Base-by-base conservation (phyloP, 2,329 filamentous ascomycete species). In the Pseudocercospora vitis region DNA sequence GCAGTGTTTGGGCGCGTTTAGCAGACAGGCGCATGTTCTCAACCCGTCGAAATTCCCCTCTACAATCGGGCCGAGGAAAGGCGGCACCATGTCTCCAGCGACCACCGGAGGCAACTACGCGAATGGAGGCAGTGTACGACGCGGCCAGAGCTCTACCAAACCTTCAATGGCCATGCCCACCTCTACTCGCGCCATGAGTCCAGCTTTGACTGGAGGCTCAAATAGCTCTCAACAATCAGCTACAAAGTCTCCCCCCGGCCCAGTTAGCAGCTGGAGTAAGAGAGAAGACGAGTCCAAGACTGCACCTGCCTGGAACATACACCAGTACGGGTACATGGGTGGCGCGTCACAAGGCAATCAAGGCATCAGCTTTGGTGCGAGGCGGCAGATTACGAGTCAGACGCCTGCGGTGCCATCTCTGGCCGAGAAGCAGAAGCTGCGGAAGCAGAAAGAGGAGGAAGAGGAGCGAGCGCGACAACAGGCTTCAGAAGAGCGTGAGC, bases 261-360 rank as follows among this genome's bases (percentile, higher is more conserved):
- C 78, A n/a, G 83, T 92, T 57, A 96, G 88, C 68, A 95, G 85
- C 72, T 97, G 94, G 94, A 95, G 89, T 72, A 95, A 84, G 70
- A 89, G 82, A 71, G 81, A 82, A 51, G 89, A 96, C 63, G 88
- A 96, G 71, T 83, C 82, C 12, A 81, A 80, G 39, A 96, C 91
- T 1, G 80, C 86, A 21, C 94, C 94, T 0, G 94, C 94, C 1
- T 99, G 94, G 94, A 99, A 97, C 69, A 97, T 97, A 63, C 88
- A 91, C 53, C 94, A 99, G 70, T 99, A 99, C 69, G 91, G 94
- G 6, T 99, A 96, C 73, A 94, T 97, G 87, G 94, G 94, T 53
- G 94, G 94, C 45, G 94, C 94, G 21, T 96, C 89, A 66, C 94
- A 99, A 71, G 92, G 90, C 2, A 97, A 95, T 65, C 84, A 96